Base-by-base conservation (phyloP, 345 rosid species). In the Lepidium africanum region DNA sequence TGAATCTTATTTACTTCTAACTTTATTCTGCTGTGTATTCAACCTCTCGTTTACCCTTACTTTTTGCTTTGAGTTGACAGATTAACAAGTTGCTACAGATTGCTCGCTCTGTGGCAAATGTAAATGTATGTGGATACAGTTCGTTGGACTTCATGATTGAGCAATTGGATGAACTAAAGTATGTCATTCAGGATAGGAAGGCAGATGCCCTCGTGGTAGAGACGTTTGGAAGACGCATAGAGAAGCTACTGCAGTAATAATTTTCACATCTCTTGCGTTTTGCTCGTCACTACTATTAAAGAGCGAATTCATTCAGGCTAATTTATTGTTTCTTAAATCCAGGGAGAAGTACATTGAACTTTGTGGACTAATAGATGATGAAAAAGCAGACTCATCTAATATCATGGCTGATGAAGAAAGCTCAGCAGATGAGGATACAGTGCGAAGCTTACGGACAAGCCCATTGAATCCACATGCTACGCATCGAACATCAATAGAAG, bases 401-500 rank as follows among this genome's bases (percentile, higher is more conserved):
- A 74, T 78, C 76, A 72, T 71, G 72, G 81, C 74, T 27, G 99
- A 91, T 65, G 97, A 89, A 63, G 97, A 94, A 67, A 86, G 92
- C 78, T 82, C 91, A 39, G 70, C 76, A 56, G 99, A 94, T 67
- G 96, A 91, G 23, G 99, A 94, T 66, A 69, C 84, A 7, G 67
- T 81, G 38, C 95, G 95, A 66, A 87, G 96, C 75, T 77, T 83
- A 75, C 86, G 88, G 45, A 78, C 97, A 48, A 91, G 99, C 67
- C 97, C 99, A 45, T 85, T 94, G 21, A 91, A 87, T 74, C 76
- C 83, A 58, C 78, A 85, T 41, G 83, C 87, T 19, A 94, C 80
- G 83, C 95, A 94, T 71, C 76, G 99, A 69, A 94, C 97, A 32
- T 91, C 97, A 13, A 94, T 94, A 54, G 99, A 94, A 79, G 99